Percentiles rank a stretch among this genome's conserved stretches.
phyloP scores from a whole-genome alignment of 2,329 filamentous ascomycete species.

The Oidium heveae region DNA sequence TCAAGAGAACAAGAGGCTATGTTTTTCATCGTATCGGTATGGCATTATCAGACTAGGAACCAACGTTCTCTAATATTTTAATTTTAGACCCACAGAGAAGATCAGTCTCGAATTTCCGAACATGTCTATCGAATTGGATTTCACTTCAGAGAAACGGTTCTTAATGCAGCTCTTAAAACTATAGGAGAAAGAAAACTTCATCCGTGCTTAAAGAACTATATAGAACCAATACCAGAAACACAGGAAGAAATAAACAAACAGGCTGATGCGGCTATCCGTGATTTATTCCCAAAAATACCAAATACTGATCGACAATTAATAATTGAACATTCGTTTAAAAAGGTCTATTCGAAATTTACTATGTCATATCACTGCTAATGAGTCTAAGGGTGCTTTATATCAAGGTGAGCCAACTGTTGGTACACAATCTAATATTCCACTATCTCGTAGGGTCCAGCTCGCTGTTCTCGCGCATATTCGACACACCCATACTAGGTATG shows the following conservation, averaged over 20 bases:
- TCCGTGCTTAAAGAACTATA: conserved; percentile 12
- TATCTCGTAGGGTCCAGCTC: conserved; percentile 37
- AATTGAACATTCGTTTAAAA: conserved; percentile 35
- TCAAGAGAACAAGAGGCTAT: conserved; percentile 35
- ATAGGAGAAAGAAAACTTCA: conserved; percentile 12
- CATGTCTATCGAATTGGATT: conserved; percentile 35
- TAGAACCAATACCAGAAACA: conserved; percentile 32
- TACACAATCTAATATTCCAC: conserved; percentile 26
- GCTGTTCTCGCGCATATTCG: conserved; percentile 41
- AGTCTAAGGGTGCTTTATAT: conserved; percentile 22
- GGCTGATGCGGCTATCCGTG: conserved; percentile 34
- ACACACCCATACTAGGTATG: conserved; percentile 41
- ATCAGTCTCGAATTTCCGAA: conserved; percentile 11
- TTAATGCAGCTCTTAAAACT: conserved; percentile 25
- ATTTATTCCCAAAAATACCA: conserved; percentile 39
- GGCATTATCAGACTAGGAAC: conserved; percentile 6
- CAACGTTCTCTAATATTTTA: neutral
- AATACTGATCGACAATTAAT: conserved; percentile 37
- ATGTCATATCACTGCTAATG: too few relatives aligned
- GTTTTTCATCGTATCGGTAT: conserved; percentile 41
- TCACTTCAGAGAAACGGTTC: conserved; percentile 31
- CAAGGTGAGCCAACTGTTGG: conserved; percentile 32
- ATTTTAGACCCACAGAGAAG: conserved; percentile 7
- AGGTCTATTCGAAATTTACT: conserved; percentile 23
- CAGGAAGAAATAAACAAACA: conserved; percentile 35